Evolutionary conservation across 257 asterid genomes (phyloP), one percentile per base, ranked within the genome.

Genomic region (Nicotiana otophora): DNA sequence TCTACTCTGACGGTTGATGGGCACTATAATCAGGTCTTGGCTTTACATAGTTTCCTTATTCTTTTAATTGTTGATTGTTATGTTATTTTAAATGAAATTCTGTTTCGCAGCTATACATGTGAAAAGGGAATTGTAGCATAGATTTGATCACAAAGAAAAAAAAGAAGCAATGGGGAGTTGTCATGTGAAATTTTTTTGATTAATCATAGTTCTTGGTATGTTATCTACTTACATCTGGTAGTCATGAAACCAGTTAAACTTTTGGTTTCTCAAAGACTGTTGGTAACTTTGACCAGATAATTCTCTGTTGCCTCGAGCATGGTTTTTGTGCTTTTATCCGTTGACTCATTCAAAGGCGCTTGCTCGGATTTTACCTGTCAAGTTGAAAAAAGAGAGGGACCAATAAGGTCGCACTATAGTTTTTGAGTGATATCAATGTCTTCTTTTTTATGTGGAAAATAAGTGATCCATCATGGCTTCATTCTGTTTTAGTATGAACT

Each of bases 1-100:
- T 90, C 94, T 78, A 83, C 88, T 80, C 81, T 88, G 30, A 81
- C 82, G 84, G 89, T 89, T 84, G 97, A 91, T 84, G 98, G 97
- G 77, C 92, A 92, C 53, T 88, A 85, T 78, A 86, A 87, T 86
- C 97, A 91, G 98, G 99, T 91, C 78, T 83, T 64, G 14, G 42
- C 63, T 51, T 51, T 75, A 48, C 1, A 51, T 23, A 51, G 16
- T 48, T 51, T 33, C 63, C 63, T 51, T 75, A 51, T 51, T 74
- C 62, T 74, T 72, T 74, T 28, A 7, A 51, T 51, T 26, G 26
- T 75, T 75, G 62, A 26, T 75, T 75, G 63, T 51, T 20, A 48
- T 51, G 28, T 51, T 51, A 46, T 11, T 23, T 72, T 72, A 46
- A 11, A 46, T 46, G 36, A 46, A 46, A 23, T 53, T 42, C 19